Conservation (phyloP, 2,329 filamentous ascomycete species). For the Cercospora sp. region DNA sequence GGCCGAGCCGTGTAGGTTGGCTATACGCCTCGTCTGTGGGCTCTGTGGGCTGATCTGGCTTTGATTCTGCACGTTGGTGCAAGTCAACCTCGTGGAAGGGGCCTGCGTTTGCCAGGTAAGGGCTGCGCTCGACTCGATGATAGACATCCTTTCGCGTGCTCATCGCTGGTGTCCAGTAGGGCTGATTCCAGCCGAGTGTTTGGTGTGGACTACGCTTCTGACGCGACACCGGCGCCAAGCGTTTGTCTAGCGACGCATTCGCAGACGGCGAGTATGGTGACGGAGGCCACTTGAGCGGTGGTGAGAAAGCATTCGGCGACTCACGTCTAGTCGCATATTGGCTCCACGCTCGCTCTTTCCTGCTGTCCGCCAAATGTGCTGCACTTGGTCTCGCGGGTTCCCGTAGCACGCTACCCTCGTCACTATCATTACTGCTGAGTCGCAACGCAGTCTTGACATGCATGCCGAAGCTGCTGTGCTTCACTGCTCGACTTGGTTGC, state of each 20-base stretch:
- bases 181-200: background rate
- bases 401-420: background rate
- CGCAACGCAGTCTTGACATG: constrained; percentile 2
- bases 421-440: constrained; percentile 4
- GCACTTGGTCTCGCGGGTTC: background rate
- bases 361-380: background rate
- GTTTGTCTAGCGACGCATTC: background rate
- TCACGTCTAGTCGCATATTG: background rate
- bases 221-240: background rate
- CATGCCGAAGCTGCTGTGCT: background rate
- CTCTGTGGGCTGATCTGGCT: background rate
- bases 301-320: background rate
- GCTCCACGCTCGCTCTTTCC: background rate
- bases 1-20: background rate
- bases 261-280: background rate
- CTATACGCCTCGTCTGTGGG: background rate
- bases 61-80: background rate
- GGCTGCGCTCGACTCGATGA: background rate
- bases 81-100: background rate
- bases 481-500: background rate
- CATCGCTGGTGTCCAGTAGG: background rate
- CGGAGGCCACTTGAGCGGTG: background rate
- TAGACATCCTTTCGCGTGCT: background rate
- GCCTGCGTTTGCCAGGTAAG: background rate
- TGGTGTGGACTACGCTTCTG: background rate